phyloP scores from a whole-genome alignment of 371 early-diverging fungal species.

The Mycotypha africana region DNA sequence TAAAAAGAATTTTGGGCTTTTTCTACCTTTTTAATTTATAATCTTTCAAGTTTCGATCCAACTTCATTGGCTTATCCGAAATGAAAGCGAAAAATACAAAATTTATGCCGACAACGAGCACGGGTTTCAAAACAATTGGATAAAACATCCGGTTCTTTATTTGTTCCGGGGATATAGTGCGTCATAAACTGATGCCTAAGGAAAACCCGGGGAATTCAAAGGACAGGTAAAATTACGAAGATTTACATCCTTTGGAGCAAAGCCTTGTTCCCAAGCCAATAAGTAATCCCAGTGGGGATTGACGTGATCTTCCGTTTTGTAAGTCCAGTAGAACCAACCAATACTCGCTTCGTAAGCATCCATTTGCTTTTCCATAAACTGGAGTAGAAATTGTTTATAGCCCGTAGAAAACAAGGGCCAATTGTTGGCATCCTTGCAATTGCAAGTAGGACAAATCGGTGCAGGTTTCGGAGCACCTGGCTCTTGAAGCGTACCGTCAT shows the following conservation, averaged over 20 bases:
- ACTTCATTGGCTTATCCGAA: too few relatives aligned
- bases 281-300: conserved; percentile 73
- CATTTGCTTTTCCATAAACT: conserved; percentile 42
- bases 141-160: too few relatives aligned
- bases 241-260: conserved; percentile 38
- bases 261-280: conserved; percentile 44
- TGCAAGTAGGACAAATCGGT: conserved; percentile 34
- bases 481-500: conserved; percentile 50
- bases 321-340: conserved; percentile 83
- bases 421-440: conserved; percentile 42
- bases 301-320: conserved; percentile 61
- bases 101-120: too few relatives aligned
- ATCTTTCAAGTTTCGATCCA: too few relatives aligned
- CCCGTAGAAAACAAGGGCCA: conserved; percentile 32
- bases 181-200: too few relatives aligned
- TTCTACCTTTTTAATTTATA: too few relatives aligned
- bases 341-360: conserved; percentile 38
- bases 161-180: too few relatives aligned
- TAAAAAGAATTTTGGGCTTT: too few relatives aligned
- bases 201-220: too few relatives aligned
- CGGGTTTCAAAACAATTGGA: too few relatives aligned
- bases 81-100: too few relatives aligned
- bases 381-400: conserved; percentile 29
- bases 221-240: conserved; percentile 9
- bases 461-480: neutral